phyloP scores from a whole-genome alignment of 352 stramenopile species.

The Elongisporangium senticosum region DNA sequence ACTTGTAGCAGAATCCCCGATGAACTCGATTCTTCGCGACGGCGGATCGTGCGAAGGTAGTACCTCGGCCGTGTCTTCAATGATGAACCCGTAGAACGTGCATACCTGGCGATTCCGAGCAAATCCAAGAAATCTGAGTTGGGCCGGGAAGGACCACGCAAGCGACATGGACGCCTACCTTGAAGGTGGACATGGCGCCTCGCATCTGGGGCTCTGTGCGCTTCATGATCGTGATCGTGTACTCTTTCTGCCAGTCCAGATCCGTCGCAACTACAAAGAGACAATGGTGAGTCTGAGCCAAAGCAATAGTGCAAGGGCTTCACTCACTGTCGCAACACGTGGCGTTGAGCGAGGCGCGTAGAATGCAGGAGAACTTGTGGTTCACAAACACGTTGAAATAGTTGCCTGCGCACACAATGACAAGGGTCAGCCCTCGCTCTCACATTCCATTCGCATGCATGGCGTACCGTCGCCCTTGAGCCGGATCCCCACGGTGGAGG shows the following conservation, averaged over 20 bases:
- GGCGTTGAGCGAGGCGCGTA: conserved; percentile 67
- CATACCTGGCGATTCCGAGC: conserved; percentile 38
- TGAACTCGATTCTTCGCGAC: conserved; percentile 74
- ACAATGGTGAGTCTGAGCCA: neutral
- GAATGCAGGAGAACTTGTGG: conserved; percentile 59
- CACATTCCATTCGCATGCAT: conserved; percentile 10
- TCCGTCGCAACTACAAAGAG: conserved; percentile 43
- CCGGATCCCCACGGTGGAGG: conserved; percentile 61
- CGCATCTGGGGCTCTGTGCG: conserved; percentile 83
- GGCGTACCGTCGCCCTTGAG: conserved; percentile 75
- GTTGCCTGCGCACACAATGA: conserved; percentile 52
- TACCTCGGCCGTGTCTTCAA: conserved; percentile 61
- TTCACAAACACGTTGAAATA: conserved; percentile 89
- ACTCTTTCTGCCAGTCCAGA: conserved; percentile 42
- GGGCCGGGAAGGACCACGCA: neutral
- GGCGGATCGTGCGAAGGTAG: conserved; percentile 33
- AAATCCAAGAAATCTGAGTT: neutral
- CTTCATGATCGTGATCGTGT: conserved; percentile 72
- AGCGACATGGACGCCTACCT: conserved; percentile 22
- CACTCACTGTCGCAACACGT: conserved; percentile 73
- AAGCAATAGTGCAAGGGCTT: neutral
- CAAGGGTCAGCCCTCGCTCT: conserved; percentile 6
- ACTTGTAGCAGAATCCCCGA: conserved; percentile 81
- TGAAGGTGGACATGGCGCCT: conserved; percentile 82
- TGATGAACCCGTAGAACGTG: conserved; percentile 86